These are phyloP conservation scores for Chloranthus sessilifolius DNA, from an alignment of 164 flowering plant species.

Conservation along the genomic window DNA sequence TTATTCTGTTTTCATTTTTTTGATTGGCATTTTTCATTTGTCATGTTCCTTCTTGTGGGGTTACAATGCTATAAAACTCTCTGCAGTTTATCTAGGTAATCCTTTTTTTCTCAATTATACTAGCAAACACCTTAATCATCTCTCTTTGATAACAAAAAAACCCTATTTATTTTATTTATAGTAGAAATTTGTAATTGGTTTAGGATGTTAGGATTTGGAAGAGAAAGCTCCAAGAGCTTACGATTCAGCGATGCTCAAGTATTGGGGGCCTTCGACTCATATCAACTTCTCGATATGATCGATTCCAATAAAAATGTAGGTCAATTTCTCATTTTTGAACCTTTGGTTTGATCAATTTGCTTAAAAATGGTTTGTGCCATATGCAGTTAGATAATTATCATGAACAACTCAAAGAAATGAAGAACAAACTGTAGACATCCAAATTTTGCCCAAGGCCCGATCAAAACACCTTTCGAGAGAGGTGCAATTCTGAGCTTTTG, in stretches of 20 bases:
- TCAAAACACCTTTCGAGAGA: no score
- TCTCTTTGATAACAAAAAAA: no score
- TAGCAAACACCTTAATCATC: no score
- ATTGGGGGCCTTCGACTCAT: slow-evolving; percentile 77
- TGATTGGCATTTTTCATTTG: slow-evolving; percentile 19
- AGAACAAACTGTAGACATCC: no score
- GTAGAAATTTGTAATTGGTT: no score
- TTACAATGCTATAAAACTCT: slow-evolving; percentile 23
- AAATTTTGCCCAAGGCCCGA: no score
- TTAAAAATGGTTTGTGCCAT: background rate
- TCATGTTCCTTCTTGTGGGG: slow-evolving; percentile 26
- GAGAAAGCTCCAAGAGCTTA: slow-evolving; percentile 85
- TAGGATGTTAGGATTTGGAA: slow-evolving; percentile 91
- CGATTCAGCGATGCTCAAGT: slow-evolving; percentile 83
- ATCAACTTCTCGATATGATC: slow-evolving; percentile 70
- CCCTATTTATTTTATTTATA: no score
- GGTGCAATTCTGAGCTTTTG: no score
- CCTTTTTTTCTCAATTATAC: no score
- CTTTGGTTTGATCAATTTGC: background rate
- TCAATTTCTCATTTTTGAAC: background rate
- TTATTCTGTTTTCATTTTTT: slow-evolving; percentile 16
- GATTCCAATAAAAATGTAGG: slow-evolving; percentile 2
- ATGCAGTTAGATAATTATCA: slow-evolving; percentile 58
- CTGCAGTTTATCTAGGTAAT: slow-evolving; percentile 68
- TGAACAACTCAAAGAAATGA: no score